These are phyloP conservation scores for Clonostachys solani DNA, from an alignment of 2,329 filamentous ascomycete species.

Conservation along the genomic window DNA sequence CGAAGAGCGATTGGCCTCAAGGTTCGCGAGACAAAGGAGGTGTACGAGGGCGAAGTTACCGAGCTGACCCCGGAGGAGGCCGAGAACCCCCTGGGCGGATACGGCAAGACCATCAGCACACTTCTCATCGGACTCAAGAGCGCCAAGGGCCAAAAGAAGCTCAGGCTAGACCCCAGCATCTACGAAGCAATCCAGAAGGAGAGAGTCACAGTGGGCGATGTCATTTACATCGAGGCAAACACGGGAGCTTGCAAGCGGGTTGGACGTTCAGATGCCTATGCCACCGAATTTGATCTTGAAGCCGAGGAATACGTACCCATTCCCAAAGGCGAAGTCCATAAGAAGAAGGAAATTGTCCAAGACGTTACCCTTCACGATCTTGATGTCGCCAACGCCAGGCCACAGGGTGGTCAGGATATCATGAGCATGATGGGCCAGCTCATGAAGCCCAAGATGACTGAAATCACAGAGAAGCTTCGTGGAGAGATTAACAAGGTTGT, in stretches of 20 bases:
- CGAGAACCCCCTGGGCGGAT: constrained; percentile 94
- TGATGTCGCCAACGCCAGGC: constrained; percentile 90
- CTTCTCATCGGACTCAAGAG: constrained; percentile 93
- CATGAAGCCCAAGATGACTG: constrained; percentile 99
- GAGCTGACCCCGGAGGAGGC: constrained; percentile 97
- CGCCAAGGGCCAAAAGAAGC: constrained; percentile 94
- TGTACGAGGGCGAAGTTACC: constrained; percentile 98
- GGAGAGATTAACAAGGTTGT: constrained; percentile 99
- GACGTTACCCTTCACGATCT: constrained; percentile 97
- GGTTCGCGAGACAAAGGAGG: constrained; percentile 97
- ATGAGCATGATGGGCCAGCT: constrained; percentile 99
- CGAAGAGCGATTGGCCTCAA: constrained; percentile 92
- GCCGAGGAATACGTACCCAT: constrained; percentile 99
- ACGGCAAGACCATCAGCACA: constrained; percentile 96
- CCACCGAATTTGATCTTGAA: constrained; percentile 97
- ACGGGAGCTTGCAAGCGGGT: constrained; percentile 97
- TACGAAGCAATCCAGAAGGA: constrained; percentile 99
- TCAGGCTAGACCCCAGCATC: constrained; percentile 93
- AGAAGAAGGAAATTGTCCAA: constrained; percentile 99
- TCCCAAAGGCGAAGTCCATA: constrained; percentile 97
- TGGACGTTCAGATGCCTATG: constrained; percentile 92
- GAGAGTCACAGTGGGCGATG: constrained; percentile 90
- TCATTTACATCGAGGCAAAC: constrained; percentile 99
- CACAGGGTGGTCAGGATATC: constrained; percentile 96
- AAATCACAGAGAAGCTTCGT: constrained; percentile 96